Conservation (phyloP, 2,329 filamentous ascomycete genomes). For the Sclerotinia spermophila region DNA sequence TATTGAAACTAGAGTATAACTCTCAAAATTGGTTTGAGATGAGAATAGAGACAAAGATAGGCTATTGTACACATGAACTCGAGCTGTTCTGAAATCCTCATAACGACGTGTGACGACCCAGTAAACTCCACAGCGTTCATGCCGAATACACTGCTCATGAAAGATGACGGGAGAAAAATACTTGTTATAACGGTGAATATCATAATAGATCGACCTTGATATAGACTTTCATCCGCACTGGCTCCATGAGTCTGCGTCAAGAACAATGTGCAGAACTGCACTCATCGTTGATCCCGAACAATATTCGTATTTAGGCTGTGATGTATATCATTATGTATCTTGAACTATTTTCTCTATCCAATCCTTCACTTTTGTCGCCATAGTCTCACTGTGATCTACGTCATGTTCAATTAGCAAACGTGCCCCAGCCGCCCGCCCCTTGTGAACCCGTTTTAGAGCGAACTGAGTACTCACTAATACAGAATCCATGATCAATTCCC, state of each 20-base stretch:
- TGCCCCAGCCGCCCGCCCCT: neutral
- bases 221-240: neutral
- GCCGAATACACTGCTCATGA: constrained; percentile 15
- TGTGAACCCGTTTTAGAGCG: rapidly evolving
- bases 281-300: neutral
- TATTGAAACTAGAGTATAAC: neutral
- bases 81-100: constrained; percentile 1
- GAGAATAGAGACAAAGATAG: neutral
- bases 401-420: neutral
- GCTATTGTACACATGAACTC: neutral
- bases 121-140: constrained; percentile 7
- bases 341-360: constrained; percentile 37
- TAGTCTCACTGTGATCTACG: constrained; percentile 46
- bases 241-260: neutral
- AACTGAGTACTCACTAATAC: constrained; percentile 44
- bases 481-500: constrained; percentile 59
- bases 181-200: constrained; percentile 12
- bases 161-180: constrained; percentile 7
- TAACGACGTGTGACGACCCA: neutral
- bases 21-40: too few species aligned
- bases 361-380: constrained; percentile 46
- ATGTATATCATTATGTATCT: neutral
- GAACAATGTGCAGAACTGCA: neutral
- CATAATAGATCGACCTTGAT: constrained; percentile 13
- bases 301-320: neutral